These are phyloP conservation scores for Cystobasidium tubakii DNA, from an alignment of 768 basidiomycete genomes.

Conservation along the genomic window DNA sequence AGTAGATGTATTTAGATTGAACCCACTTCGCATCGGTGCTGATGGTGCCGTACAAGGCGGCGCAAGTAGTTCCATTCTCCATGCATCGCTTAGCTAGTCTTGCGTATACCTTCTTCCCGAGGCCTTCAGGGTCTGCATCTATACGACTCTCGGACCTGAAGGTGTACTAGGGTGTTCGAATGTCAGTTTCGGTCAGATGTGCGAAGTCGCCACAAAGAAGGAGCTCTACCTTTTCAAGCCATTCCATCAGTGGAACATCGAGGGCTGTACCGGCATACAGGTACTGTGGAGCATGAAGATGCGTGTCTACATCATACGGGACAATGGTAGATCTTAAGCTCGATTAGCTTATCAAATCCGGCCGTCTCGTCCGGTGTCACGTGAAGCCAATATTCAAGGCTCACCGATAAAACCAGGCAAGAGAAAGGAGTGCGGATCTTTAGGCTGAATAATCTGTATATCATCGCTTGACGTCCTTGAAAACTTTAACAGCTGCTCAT, in stretches of 20 bases:
- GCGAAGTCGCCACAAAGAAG: too few relatives aligned
- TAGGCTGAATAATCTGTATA: neutral
- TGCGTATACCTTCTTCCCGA: slow-evolving; percentile 65
- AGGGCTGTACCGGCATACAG: slow-evolving; percentile 80
- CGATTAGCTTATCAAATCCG: neutral
- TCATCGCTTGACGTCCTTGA: neutral
- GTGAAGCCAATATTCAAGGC: neutral
- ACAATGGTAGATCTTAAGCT: neutral
- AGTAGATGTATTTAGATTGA: too few relatives aligned
- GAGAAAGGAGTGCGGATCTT: slow-evolving; percentile 2
- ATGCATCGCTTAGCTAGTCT: slow-evolving; percentile 63
- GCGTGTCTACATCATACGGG: neutral
- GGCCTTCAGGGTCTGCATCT: slow-evolving; percentile 56
- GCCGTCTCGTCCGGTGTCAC: neutral
- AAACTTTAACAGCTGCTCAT: neutral
- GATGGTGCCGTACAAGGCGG: slow-evolving; percentile 77
- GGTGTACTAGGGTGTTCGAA: slow-evolving; percentile 59
- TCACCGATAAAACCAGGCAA: slow-evolving; percentile 22
- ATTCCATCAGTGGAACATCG: slow-evolving; percentile 55
- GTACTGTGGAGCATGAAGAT: slow-evolving; percentile 69
- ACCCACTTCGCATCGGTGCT: slow-evolving; percentile 72
- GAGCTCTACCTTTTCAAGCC: slow-evolving; percentile 30
- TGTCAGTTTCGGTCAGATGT: neutral
- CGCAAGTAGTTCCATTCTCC: slow-evolving; percentile 70
- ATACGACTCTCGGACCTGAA: slow-evolving; percentile 73